Base-by-base conservation (phyloP, 2,329 filamentous ascomycete species). In the Aspergillus latus region DNA sequence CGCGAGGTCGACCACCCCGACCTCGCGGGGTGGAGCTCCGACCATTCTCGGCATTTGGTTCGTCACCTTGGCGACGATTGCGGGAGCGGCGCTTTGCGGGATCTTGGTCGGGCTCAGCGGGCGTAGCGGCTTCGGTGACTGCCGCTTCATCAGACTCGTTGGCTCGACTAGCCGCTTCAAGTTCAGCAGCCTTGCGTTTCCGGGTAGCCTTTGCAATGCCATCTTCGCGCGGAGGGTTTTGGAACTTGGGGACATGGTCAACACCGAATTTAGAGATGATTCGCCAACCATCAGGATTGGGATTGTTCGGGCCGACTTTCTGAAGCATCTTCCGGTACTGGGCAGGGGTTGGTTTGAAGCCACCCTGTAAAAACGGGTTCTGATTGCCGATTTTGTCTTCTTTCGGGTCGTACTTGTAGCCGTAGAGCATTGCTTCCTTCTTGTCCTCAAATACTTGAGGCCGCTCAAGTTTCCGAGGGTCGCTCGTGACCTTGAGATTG, bases 361-460 rank as follows among this genome's bases (percentile, higher is more conserved):
- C 75, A 48, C 75, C 76, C 62, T 86, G 84, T 1, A 74, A 68
- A 56, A 83, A 84, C 0, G 84, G 82, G 63, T 86, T 80, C 61
- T 85, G 84, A 52, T 71, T 73, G n/a, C 79, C 78, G 37, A 72
- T 68, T 52, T 75, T 73, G 36, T 66, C 61, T 36, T 71, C 69
- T 62, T 81, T 81, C 0, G 80, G 69, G 59, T 83, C 82, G 65
- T 82, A 82, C 34, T 76, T 77, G 66, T 85, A 86, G 54, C 82
- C 81, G 64, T 86, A 87, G 0, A 87, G 71, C 56, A 80, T 79
- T 1, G 84, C 79, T 70, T 86, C 84, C 61, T 85, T 85, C 68
- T 80, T 80, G 61, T 84, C 83, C 64, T 85, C 83, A 58, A 78
- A 85, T 2, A 82, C 66, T n/a, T 73, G 69, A 4, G 72, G 70